A percentile compares a stretch with the other conserved stretches of the same genome.
These are phyloP conservation scores for Taiozyma sp. DNA, from an alignment of 1,139 yeast species.

Conservation along the genomic window DNA sequence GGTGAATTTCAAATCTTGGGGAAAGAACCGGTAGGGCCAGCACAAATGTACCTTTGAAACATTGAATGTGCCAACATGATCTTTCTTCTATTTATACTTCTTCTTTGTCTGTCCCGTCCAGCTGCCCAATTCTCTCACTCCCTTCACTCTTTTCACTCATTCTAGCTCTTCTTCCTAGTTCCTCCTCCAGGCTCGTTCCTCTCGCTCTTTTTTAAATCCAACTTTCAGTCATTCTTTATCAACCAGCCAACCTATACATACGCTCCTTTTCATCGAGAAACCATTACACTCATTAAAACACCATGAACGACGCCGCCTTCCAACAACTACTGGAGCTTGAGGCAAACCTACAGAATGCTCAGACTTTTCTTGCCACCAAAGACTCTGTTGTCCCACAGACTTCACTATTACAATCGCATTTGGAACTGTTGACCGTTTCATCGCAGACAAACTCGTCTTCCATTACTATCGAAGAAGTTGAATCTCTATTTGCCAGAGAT, in stretches of 20 bases:
- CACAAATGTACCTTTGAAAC: not conserved
- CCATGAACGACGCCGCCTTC: constrained; percentile 8
- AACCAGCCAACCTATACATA: not conserved
- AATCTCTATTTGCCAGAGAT: constrained; percentile 6
- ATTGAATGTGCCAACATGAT: too few relatives aligned
- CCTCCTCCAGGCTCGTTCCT: not conserved
- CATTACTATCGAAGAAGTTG: constrained; percentile 14
- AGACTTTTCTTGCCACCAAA: not conserved
- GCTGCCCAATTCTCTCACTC: not conserved
- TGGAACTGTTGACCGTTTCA: not conserved
- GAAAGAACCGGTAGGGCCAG: not conserved
- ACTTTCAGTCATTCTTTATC: not conserved
- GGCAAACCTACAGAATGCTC: constrained; percentile 8
- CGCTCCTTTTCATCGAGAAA: not conserved
- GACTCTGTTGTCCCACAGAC: constrained; percentile 1
- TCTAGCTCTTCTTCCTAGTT: not conserved
- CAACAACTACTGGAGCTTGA: constrained; percentile 12
- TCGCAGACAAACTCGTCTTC: not conserved
- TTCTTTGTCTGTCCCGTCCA: not conserved
- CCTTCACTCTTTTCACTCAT: not conserved
- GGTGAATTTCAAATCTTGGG: too few relatives aligned
- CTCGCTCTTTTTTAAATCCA: not conserved
- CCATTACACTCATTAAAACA: not conserved
- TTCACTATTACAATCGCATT: constrained; percentile 5
- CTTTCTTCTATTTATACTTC: not conserved